A percentile compares a stretch with the other conserved stretches of the same genome.
Conservation (phyloP, 208 protist species). For the Strigomonas culicis region DNA sequence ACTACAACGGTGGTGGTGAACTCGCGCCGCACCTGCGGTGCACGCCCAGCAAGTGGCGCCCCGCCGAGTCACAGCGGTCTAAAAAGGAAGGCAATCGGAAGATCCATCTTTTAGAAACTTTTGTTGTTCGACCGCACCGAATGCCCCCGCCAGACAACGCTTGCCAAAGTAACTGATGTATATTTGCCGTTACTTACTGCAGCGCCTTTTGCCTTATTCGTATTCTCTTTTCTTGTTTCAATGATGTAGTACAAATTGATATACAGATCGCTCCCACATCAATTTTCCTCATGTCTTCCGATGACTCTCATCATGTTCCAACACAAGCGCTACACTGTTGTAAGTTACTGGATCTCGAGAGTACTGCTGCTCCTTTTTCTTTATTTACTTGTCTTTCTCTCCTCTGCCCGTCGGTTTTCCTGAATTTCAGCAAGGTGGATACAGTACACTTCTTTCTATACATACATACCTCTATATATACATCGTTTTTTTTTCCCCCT, state of each 20-base stretch:
- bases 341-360: too few species aligned
- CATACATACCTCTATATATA: neutral
- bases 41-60: constrained; percentile 62
- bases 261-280: neutral
- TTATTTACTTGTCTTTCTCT: constrained; percentile 8
- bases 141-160: neutral
- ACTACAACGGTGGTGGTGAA: constrained; percentile 19
- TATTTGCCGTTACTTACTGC: neutral
- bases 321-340: too few species aligned
- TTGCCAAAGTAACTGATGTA: neutral
- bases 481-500: neutral
- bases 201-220: neutral
- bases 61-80: constrained; percentile 14
- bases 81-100: constrained; percentile 9
- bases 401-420: neutral
- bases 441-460: neutral
- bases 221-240: neutral
- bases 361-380: neutral
- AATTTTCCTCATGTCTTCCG: constrained; percentile 1
- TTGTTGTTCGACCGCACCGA: constrained; percentile 54
- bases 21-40: constrained; percentile 60
- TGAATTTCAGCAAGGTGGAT: neutral
- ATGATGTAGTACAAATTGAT: neutral
- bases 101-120: constrained; percentile 49
- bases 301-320: neutral